Conservation (phyloP, 441 rosid species). For the Omphalea diandra region DNA sequence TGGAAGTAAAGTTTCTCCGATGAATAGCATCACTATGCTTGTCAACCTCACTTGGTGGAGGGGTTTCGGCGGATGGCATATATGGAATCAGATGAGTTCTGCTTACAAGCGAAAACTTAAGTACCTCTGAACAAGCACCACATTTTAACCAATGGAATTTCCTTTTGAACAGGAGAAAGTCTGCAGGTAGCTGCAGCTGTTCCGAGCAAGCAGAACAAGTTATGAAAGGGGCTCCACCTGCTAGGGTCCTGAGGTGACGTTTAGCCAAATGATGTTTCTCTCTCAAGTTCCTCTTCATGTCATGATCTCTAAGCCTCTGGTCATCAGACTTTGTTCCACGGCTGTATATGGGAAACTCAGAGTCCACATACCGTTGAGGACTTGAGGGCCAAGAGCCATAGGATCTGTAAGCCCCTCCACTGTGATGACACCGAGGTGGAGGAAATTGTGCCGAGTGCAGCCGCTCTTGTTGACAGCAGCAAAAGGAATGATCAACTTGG, state of each 20-base stretch:
- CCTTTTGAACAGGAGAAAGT: constrained; percentile 53
- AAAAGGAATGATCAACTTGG: constrained; percentile 36
- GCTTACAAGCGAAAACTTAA: constrained; percentile 52
- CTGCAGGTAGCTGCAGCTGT: constrained; percentile 70
- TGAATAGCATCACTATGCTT: constrained; percentile 27
- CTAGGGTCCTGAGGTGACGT: constrained; percentile 62
- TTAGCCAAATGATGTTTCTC: constrained; percentile 53
- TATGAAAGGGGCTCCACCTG: constrained; percentile 82
- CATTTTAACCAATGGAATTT: constrained; percentile 67
- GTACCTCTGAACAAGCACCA: constrained; percentile 66
- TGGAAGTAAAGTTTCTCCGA: constrained; percentile 31
- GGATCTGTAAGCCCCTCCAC: constrained; percentile 29
- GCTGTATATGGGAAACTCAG: constrained; percentile 36
- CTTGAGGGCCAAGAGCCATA: constrained; percentile 55
- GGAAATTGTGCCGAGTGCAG: constrained; percentile 40
- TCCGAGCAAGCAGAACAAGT: constrained; percentile 60
- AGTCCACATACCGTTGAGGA: constrained; percentile 53
- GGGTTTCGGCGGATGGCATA: constrained; percentile 31
- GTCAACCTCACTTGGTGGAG: constrained; percentile 42
- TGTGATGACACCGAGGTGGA: constrained; percentile 27
- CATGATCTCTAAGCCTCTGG: constrained; percentile 41
- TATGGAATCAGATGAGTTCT: constrained; percentile 52
- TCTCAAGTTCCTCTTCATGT: constrained; percentile 38
- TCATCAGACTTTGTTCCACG: constrained; percentile 52
- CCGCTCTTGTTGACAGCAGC: constrained; percentile 43